Base-by-base conservation (phyloP, 257 asterid species). In the Penstemon eatonii region DNA sequence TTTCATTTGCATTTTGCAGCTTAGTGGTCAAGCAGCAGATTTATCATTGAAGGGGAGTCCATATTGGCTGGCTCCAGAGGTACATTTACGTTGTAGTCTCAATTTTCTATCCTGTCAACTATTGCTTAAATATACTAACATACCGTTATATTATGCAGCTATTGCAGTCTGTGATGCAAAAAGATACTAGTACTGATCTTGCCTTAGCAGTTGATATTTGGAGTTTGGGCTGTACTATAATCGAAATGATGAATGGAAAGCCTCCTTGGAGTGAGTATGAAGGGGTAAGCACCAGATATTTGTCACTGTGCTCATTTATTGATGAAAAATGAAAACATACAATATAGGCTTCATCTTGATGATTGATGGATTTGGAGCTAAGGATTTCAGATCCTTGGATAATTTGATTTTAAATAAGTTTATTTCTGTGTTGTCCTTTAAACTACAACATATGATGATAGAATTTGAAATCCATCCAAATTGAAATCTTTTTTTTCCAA, bases 51-150 rank as follows among this genome's bases (percentile, higher is more conserved):
- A 87, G 84, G 97, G 97, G 65, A 91, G 97, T 81, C 96, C 97
- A 36, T 84, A 89, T 72, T 91, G 97, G 97, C 70, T 91, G 85
- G 97, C 97, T 71, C 97, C 96, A 37, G 97, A 91, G 97, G 96
- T 89, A 78, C 56, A 50, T 52, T 55, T 68, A 43, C 38, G 10
- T 54, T 56, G 57, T 56, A 43, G 1, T 47, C 74, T 62, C 58
- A 67, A 51, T 64, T 63, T 42, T 15, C 38, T 40, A 41, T 51
- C 59, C 44, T 43, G 13, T 1, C 52, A 63, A 65, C 41, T 36
- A 36, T 58, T 62, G 68, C 68, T 63, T 52, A 57, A 37, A 50
- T 46, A 57, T 66, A 62, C 80, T 71, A 44, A 85, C 71, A 72
- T 64, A 46, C 62, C 33, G 1, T 25, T 44, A 40, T 67, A 66